Conservation (phyloP, 768 basidiomycete genomes). For the Lanmaoa pseudosensibilis region DNA sequence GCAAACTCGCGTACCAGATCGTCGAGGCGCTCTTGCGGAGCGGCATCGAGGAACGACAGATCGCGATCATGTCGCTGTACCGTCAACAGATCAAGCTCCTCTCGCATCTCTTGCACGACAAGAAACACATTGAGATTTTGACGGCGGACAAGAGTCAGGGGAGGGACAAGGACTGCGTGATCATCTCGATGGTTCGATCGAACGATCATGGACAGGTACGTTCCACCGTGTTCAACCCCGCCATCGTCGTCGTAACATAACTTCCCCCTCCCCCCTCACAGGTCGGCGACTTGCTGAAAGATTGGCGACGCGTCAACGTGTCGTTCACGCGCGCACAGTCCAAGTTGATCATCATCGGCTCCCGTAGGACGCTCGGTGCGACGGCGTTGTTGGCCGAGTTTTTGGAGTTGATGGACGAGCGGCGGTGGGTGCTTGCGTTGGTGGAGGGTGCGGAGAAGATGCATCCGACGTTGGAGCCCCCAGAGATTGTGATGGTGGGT, state of each 20-base stretch:
- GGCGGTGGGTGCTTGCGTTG: slow-evolving; percentile 69
- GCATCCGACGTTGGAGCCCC: slow-evolving; percentile 41
- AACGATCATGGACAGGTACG: slow-evolving; percentile 76
- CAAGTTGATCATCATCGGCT: slow-evolving; percentile 91
- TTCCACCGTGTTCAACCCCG: slow-evolving; percentile 3
- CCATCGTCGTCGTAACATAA: not conserved
- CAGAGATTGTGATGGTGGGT: slow-evolving; percentile 3
- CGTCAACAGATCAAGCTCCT: slow-evolving; percentile 94
- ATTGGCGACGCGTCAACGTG: slow-evolving; percentile 97
- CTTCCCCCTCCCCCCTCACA: slow-evolving; percentile 27
- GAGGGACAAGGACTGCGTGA: slow-evolving; percentile 91
- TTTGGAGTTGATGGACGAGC: slow-evolving; percentile 70
- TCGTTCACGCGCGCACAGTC: slow-evolving; percentile 90
- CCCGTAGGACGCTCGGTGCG: slow-evolving; percentile 67
- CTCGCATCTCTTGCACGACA: slow-evolving; percentile 56
- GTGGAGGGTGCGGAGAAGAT: slow-evolving; percentile 51
- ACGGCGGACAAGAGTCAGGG: slow-evolving; percentile 96
- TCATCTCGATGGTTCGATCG: slow-evolving; percentile 90
- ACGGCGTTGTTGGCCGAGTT: slow-evolving; percentile 70
- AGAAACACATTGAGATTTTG: slow-evolving; percentile 71
- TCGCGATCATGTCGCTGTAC: slow-evolving; percentile 90
- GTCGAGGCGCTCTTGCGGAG: slow-evolving; percentile 60
- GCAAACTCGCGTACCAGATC: slow-evolving; percentile 63
- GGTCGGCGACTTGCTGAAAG: slow-evolving; percentile 91
- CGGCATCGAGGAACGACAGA: slow-evolving; percentile 67